Conservation (phyloP, 83 land plant species). For the Thuja plicata region DNA sequence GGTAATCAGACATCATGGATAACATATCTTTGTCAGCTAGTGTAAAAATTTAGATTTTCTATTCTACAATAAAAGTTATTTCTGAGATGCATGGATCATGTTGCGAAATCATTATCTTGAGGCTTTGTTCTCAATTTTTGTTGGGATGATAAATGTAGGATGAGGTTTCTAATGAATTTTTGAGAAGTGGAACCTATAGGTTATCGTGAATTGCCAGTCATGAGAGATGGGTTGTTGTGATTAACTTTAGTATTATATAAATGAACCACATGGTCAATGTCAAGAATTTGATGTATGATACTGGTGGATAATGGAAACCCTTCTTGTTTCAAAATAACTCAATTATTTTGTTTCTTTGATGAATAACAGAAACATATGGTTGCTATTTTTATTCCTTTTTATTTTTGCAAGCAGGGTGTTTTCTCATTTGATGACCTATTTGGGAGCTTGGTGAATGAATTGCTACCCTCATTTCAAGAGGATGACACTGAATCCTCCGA, state of each 20-base stretch:
- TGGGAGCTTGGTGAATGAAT: slow-evolving; percentile 80
- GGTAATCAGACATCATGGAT: slow-evolving; percentile 30
- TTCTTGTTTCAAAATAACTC: background rate
- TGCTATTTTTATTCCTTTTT: background rate
- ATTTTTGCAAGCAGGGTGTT: slow-evolving; percentile 61
- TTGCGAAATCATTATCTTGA: background rate
- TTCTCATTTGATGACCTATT: slow-evolving; percentile 95
- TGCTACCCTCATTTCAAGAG: slow-evolving; percentile 66
- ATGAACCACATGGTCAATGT: background rate
- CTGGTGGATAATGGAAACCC: too few species aligned
- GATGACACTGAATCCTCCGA: slow-evolving; percentile 57
- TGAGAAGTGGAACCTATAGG: background rate
- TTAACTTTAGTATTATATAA: background rate
- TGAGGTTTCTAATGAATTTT: background rate
- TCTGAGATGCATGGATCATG: background rate
- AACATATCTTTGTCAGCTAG: background rate
- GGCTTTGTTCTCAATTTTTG: background rate
- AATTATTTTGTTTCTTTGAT: background rate
- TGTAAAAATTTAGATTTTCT: background rate
- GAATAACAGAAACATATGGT: background rate
- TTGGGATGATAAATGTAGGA: background rate
- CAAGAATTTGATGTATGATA: background rate
- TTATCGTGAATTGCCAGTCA: background rate
- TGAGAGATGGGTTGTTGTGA: background rate
- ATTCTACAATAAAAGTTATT: background rate